Conservation (phyloP, 192 early-diverging fungal genomes). For the Coemansia sp. region DNA sequence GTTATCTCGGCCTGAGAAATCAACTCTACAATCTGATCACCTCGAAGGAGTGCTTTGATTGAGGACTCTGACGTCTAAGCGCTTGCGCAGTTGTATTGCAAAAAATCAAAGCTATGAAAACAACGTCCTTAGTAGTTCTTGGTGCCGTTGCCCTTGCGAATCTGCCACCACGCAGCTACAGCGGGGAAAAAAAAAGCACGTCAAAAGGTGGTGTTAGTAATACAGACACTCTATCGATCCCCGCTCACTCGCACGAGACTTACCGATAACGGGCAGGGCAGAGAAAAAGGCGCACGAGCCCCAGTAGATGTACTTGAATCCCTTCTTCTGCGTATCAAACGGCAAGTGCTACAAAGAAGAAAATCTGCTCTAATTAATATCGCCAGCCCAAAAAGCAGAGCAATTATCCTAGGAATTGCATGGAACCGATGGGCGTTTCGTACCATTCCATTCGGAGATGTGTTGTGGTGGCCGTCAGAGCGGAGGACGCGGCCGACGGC, state of each 20-base stretch:
- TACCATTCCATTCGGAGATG: conserved; percentile 53
- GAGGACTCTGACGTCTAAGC: no score
- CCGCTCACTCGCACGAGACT: neutral
- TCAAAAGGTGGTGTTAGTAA: neutral
- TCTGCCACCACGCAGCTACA: conserved; percentile 54
- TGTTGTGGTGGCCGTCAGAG: conserved; percentile 33
- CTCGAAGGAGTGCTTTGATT: neutral
- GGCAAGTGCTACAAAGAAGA: conserved; percentile 46
- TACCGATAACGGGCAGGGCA: conserved; percentile 38
- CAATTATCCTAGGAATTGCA: neutral
- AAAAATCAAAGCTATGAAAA: no score
- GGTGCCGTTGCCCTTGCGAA: conserved; percentile 52
- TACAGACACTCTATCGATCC: neutral
- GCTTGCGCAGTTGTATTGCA: no score
- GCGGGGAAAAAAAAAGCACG: neutral
- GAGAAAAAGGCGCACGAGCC: conserved; percentile 39
- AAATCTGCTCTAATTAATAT: neutral
- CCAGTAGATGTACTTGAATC: conserved; percentile 54
- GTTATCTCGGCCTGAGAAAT: neutral
- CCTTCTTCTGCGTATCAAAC: conserved; percentile 46
- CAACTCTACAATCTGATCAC: neutral
- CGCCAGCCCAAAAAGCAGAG: neutral
- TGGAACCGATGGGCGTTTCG: neutral
- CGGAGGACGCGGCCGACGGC: conserved; percentile 34
- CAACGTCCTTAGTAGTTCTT: conserved; percentile 31